Percentiles rank a stretch among this genome's conserved stretches.
Evolutionary conservation across 306 rosid species (phyloP).

Genomic region (Lathyrus aphaca): DNA sequence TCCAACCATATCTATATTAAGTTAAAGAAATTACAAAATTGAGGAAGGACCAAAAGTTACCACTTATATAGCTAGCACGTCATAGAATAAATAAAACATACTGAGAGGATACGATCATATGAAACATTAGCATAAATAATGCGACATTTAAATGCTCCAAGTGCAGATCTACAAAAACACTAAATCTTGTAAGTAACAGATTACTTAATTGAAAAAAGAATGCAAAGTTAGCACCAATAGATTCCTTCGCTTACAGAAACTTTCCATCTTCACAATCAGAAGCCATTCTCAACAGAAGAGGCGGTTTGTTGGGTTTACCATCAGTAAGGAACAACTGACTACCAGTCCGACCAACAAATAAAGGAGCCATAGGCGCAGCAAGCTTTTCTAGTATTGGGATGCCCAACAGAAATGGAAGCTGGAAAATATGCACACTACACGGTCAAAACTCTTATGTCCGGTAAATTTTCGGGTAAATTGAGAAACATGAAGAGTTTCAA

Average conservation of each 20-base stretch:
- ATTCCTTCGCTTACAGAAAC: conserved; percentile 67
- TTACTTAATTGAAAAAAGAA: conserved; percentile 20
- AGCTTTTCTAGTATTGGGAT: conserved; percentile 84
- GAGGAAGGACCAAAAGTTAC: conserved; percentile 32
- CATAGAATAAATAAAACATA: conserved; percentile 29
- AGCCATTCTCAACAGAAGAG: conserved; percentile 94
- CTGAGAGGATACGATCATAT: conserved; percentile 85
- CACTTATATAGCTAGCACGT: conserved; percentile 22
- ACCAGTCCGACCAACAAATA: conserved; percentile 85
- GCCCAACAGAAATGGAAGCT: conserved; percentile 92
- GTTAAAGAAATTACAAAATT: conserved; percentile 49
- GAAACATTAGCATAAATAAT: conserved; percentile 88
- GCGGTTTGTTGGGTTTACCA: conserved; percentile 83
- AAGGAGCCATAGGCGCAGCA: conserved; percentile 82
- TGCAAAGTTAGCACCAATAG: neutral
- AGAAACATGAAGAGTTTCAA: conserved; percentile 26
- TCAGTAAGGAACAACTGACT: conserved; percentile 94
- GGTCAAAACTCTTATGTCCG: conserved; percentile 25
- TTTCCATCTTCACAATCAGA: conserved; percentile 82
- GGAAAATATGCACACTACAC: conserved; percentile 39
- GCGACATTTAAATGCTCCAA: conserved; percentile 77
- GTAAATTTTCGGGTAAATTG: conserved; percentile 32
- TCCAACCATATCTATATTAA: conserved; percentile 87
- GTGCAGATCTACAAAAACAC: conserved; percentile 76
- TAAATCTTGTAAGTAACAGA: conserved; percentile 38